Evolutionary conservation across 768 basidiomycete species (phyloP).

Genomic region (Trichaptum fuscoviolaceum): DNA sequence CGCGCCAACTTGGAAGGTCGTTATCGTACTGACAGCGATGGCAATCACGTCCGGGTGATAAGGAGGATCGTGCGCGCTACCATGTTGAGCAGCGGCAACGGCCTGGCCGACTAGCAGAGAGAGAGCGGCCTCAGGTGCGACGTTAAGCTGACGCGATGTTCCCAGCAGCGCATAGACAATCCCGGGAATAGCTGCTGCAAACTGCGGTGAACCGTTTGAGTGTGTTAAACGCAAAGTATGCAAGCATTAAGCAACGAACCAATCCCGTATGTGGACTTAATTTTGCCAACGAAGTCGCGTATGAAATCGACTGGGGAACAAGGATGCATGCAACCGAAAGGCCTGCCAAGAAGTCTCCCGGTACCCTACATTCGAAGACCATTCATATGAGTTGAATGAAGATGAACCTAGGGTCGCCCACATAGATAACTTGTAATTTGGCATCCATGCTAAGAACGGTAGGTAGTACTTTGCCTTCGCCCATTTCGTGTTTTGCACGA

Average conservation of each 20-base stretch:
- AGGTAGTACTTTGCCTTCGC: slow-evolving; percentile 67
- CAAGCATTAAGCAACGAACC: slow-evolving; percentile 36
- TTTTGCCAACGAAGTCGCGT: slow-evolving; percentile 83
- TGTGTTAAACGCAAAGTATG: neutral
- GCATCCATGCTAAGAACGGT: slow-evolving; percentile 76
- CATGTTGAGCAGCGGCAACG: slow-evolving; percentile 59
- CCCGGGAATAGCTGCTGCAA: slow-evolving; percentile 80
- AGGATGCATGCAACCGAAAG: slow-evolving; percentile 81
- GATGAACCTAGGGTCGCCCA: slow-evolving; percentile 29
- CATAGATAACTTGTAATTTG: slow-evolving; percentile 65
- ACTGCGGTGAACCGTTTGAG: slow-evolving; percentile 35
- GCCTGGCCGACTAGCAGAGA: slow-evolving; percentile 86
- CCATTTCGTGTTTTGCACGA: slow-evolving; percentile 16
- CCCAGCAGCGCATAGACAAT: slow-evolving; percentile 90
- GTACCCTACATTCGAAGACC: slow-evolving; percentile 32
- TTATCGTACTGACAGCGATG: slow-evolving; percentile 69
- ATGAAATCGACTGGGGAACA: slow-evolving; percentile 86
- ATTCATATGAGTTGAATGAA: neutral
- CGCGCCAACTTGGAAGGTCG: slow-evolving; percentile 83
- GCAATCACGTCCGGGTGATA: slow-evolving; percentile 47
- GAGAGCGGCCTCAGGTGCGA: slow-evolving; percentile 86
- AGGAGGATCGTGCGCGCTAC: slow-evolving; percentile 38
- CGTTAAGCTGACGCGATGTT: slow-evolving; percentile 74
- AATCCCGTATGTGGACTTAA: slow-evolving; percentile 82
- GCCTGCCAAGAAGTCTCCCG: slow-evolving; percentile 78